A percentile compares a stretch with the other conserved stretches of the same genome.
Evolutionary conservation across 2,329 filamentous ascomycete genomes (phyloP).

Genomic region (Aplosporella prunicola): DNA sequence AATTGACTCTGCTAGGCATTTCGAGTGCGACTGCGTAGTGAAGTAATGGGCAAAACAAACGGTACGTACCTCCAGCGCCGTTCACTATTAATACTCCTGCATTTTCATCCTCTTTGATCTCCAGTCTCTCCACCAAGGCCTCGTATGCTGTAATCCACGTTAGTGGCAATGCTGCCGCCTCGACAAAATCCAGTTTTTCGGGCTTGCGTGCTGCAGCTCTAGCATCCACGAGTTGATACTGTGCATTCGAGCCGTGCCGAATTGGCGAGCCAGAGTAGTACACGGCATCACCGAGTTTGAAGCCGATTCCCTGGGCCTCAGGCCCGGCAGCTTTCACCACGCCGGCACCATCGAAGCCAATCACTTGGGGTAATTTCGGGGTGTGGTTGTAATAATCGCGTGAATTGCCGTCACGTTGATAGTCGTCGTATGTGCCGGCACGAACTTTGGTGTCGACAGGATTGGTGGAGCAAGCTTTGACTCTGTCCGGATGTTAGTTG

Average conservation of each 20-base stretch:
- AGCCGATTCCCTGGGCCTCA: conserved; percentile 21
- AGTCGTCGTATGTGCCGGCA: conserved; percentile 28
- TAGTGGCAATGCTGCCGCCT: conserved; percentile 37
- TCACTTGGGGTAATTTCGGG: conserved; percentile 26
- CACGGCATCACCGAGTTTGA: conserved; percentile 35
- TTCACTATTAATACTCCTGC: conserved; percentile 34
- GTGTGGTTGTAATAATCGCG: conserved; percentile 27
- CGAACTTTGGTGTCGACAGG: conserved; percentile 32
- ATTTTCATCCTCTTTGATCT: conserved; percentile 30
- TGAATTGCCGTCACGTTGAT: conserved; percentile 16
- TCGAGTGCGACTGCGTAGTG: neutral
- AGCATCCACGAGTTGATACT: conserved; percentile 35
- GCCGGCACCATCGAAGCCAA: conserved; percentile 37
- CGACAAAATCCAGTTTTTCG: conserved; percentile 20
- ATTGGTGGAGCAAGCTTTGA: conserved; percentile 31
- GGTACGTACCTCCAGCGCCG: conserved; percentile 32
- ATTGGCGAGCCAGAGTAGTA: conserved; percentile 34
- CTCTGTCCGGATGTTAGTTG: conserved; percentile 15
- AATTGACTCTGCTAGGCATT: neutral
- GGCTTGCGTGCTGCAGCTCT: conserved; percentile 33
- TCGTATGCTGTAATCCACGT: conserved; percentile 38
- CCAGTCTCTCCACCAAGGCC: conserved; percentile 34
- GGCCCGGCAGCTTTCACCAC: conserved; percentile 24
- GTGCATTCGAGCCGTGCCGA: conserved; percentile 34
- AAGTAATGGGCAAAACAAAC: neutral